A percentile compares a stretch with the other conserved stretches of the same genome.
phyloP scores from a whole-genome alignment of 2,329 filamentous ascomycete genomes.

The Nectriaceae sp. region DNA sequence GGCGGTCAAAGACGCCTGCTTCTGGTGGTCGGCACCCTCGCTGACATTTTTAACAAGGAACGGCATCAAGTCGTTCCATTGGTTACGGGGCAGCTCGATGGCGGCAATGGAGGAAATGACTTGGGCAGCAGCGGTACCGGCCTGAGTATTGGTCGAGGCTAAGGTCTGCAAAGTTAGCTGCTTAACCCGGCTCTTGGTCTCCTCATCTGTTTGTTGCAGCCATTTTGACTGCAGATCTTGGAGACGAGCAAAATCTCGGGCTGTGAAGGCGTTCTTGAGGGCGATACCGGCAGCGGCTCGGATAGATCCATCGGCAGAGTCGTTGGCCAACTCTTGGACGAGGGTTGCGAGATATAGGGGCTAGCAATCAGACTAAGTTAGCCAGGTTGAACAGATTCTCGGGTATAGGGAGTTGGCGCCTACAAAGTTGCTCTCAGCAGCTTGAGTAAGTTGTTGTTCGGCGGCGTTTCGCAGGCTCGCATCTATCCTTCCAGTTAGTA shows the following conservation, averaged over 20 bases:
- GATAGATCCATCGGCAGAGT: constrained; percentile 78
- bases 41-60: constrained; percentile 91
- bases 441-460: constrained; percentile 91
- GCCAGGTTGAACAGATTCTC: constrained; percentile 12
- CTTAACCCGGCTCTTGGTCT: constrained; percentile 88
- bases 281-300: constrained; percentile 94
- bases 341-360: constrained; percentile 90
- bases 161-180: constrained; percentile 87
- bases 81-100: constrained; percentile 88
- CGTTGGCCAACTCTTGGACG: constrained; percentile 92
- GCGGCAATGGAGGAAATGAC: constrained; percentile 93
- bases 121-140: constrained; percentile 87
- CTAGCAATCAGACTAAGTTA: constrained; percentile 49
- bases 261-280: constrained; percentile 96
- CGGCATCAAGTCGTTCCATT: constrained; percentile 92
- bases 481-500: constrained; percentile 61
- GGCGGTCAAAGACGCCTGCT: constrained; percentile 91
- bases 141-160: constrained; percentile 74
- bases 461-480: constrained; percentile 85
- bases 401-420: constrained; percentile 30
- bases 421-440: constrained; percentile 95
- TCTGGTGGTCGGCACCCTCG: constrained; percentile 81
- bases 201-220: constrained; percentile 77
- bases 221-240: constrained; percentile 93
- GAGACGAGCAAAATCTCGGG: constrained; percentile 84